Conservation (phyloP, 1,139 yeast species). For the Pichia terricola region DNA sequence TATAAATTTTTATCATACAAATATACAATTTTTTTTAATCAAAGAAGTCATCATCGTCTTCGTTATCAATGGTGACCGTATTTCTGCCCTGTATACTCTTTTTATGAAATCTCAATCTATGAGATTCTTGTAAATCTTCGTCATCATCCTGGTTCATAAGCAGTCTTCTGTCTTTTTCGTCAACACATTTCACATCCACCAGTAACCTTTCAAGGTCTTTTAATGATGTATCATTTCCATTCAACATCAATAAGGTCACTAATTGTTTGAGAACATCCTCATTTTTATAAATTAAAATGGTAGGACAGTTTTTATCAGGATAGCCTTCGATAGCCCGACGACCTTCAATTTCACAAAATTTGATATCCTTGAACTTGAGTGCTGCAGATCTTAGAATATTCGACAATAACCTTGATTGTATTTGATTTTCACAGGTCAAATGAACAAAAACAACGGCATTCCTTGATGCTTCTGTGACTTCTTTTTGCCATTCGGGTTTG, state of each 20-base stretch:
- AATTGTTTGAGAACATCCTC: constrained; percentile 70
- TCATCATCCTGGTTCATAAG: constrained; percentile 55
- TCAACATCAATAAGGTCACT: constrained; percentile 70
- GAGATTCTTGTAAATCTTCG: constrained; percentile 38
- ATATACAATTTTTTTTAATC: constrained; percentile 19
- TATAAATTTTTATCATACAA: neutral
- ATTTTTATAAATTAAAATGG: constrained; percentile 69
- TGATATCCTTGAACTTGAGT: constrained; percentile 61
- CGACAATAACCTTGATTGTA: constrained; percentile 66
- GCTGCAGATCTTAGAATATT: constrained; percentile 47
- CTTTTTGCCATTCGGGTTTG: constrained; percentile 80
- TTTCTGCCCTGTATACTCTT: constrained; percentile 36
- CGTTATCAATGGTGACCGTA: constrained; percentile 28
- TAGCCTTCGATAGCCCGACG: constrained; percentile 84
- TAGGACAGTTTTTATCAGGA: constrained; percentile 86
- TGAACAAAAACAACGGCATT: constrained; percentile 62
- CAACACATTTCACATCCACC: constrained; percentile 56
- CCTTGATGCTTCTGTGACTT: constrained; percentile 73
- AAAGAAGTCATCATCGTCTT: constrained; percentile 39
- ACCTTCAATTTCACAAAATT: constrained; percentile 85
- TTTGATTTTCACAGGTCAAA: constrained; percentile 56
- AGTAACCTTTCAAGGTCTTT: constrained; percentile 64
- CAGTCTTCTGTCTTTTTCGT: constrained; percentile 57
- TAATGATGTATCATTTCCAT: constrained; percentile 68
- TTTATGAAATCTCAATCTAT: constrained; percentile 44